Conservation (phyloP, 768 basidiomycete species). For the Scleroderma bovista region DNA sequence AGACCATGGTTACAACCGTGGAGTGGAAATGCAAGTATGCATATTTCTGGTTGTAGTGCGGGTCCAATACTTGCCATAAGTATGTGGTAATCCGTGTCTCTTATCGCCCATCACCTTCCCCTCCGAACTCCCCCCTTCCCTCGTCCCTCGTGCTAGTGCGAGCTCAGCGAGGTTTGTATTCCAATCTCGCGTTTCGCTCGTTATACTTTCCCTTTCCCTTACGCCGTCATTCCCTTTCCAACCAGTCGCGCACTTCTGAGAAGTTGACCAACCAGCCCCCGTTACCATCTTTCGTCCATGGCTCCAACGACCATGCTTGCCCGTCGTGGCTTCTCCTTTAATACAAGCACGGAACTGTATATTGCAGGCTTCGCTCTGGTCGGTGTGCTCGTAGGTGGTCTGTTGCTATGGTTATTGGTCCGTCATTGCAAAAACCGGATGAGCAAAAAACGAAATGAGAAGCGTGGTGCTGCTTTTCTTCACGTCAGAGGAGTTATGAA, state of each 20-base stretch:
- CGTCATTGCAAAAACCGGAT: slow-evolving; percentile 38
- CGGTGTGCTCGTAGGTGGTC: slow-evolving; percentile 33
- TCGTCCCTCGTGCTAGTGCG: neutral
- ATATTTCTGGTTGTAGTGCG: no score
- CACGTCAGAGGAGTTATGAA: slow-evolving; percentile 2
- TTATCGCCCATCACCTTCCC: neutral
- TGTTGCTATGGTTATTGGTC: slow-evolving; percentile 40
- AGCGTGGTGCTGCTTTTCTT: slow-evolving; percentile 39
- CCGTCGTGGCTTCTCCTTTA: slow-evolving; percentile 7
- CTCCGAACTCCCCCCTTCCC: no score
- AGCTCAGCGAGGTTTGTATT: neutral
- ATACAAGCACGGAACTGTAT: slow-evolving; percentile 27
- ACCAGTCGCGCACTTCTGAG: neutral
- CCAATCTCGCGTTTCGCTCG: neutral
- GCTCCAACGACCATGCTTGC: slow-evolving; percentile 10
- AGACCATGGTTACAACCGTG: no score
- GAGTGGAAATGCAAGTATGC: no score
- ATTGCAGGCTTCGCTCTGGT: slow-evolving; percentile 50
- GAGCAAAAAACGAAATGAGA: slow-evolving; percentile 31
- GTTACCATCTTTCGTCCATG: slow-evolving; percentile 11
- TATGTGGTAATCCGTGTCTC: neutral
- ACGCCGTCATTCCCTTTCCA: neutral
- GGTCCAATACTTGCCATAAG: neutral
- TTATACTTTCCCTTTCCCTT: neutral
- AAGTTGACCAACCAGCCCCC: neutral